A percentile compares a stretch with the other conserved stretches of the same genome.
phyloP scores from a whole-genome alignment of 2,329 filamentous ascomycete species.

The Arachnopeziza araneosa region DNA sequence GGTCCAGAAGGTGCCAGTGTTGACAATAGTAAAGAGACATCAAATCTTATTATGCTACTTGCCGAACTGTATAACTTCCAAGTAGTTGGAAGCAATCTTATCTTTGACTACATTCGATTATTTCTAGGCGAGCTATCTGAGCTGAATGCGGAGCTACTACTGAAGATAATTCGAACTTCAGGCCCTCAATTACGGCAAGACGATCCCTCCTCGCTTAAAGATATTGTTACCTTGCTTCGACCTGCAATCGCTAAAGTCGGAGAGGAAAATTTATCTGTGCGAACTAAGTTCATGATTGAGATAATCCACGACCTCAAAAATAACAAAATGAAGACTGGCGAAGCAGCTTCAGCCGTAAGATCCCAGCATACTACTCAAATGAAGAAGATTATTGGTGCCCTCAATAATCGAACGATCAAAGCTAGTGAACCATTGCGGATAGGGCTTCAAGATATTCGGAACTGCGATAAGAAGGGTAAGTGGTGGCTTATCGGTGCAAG shows the following conservation, averaged over 20 bases:
- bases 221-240: slow-evolving; percentile 77
- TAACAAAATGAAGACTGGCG: slow-evolving; percentile 77
- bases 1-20: slow-evolving; percentile 22
- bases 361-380: slow-evolving; percentile 82
- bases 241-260: slow-evolving; percentile 63
- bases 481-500: slow-evolving; percentile 99
- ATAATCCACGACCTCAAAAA: slow-evolving; percentile 93
- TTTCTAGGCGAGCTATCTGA: slow-evolving; percentile 74
- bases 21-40: slow-evolving; percentile 51
- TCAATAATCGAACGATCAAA: slow-evolving; percentile 65
- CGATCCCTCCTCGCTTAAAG: slow-evolving; percentile 80
- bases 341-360: slow-evolving; percentile 63
- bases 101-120: slow-evolving; percentile 86
- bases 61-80: slow-evolving; percentile 91
- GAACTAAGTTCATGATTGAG: slow-evolving; percentile 97
- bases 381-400: slow-evolving; percentile 77
- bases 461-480: slow-evolving; percentile 82
- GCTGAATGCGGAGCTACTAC: slow-evolving; percentile 78
- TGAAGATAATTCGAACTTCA: slow-evolving; percentile 76
- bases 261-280: slow-evolving; percentile 68
- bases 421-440: slow-evolving; percentile 78
- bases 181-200: slow-evolving; percentile 82
- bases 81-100: slow-evolving; percentile 71
- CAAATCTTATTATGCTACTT: slow-evolving; percentile 77
- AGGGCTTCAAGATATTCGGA: slow-evolving; percentile 72